A percentile compares a stretch with the other conserved stretches of the same genome.
These are phyloP conservation scores for Phytophthora syringae DNA, from an alignment of 352 stramenopile genomes.

Conservation along the genomic window DNA sequence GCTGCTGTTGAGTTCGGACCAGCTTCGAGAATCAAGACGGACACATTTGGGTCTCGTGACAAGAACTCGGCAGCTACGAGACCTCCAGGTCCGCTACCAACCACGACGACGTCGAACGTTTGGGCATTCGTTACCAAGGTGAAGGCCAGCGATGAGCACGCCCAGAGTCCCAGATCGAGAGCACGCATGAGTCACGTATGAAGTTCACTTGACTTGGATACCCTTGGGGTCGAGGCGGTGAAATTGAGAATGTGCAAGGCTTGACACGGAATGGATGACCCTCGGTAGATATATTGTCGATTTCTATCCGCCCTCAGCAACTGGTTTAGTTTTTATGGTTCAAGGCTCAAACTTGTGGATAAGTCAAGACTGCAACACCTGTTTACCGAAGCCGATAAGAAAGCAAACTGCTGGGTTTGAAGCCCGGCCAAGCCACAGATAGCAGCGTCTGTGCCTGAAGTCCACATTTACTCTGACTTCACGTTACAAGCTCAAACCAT, in stretches of 20 bases:
- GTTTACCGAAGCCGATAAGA: no score
- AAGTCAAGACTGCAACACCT: constrained; percentile 2
- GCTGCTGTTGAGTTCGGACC: constrained; percentile 50
- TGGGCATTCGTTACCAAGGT: constrained; percentile 11
- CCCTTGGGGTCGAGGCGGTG: constrained; percentile 3
- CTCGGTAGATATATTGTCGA: constrained; percentile 15
- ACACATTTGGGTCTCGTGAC: constrained; percentile 53
- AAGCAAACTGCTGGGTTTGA: no score
- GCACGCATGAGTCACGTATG: constrained; percentile 4
- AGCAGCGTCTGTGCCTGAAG: no score
- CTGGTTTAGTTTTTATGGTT: constrained; percentile 2
- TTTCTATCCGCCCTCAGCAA: constrained; percentile 12
- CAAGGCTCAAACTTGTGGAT: constrained; percentile 5
- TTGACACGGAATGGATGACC: neutral
- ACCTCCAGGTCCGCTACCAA: constrained; percentile 61
- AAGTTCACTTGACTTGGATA: neutral
- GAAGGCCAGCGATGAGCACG: constrained; percentile 3
- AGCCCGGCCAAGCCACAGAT: no score
- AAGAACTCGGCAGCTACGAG: constrained; percentile 66
- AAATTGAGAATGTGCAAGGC: constrained; percentile 11
- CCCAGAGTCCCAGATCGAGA: neutral
- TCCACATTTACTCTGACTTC: no score
- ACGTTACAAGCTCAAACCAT: no score
- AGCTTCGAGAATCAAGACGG: constrained; percentile 66
- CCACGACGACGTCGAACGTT: constrained; percentile 56